Base-by-base conservation (phyloP, 441 rosid genomes). In the Erodium trifolium region DNA sequence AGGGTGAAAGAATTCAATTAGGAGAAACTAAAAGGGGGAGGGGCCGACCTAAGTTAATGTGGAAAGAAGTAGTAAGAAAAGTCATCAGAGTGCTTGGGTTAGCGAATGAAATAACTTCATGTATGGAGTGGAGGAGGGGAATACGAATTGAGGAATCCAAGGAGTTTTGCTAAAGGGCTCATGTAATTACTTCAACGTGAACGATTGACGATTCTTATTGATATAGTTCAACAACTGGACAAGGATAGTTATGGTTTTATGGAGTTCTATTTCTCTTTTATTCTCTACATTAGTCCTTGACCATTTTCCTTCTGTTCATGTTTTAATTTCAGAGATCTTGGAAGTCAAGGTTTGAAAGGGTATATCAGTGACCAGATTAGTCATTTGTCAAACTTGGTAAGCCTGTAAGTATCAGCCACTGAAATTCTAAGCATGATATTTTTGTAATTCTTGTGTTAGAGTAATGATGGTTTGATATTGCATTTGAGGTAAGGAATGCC, bases 341-440 rank as follows among this genome's bases (percentile, higher is more conserved):
- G 87, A 71, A 90, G 91, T 72, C 99, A 86, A 82, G 96, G 95
- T 75, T 80, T 94, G 86, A 92, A 88, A 84, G 99, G 99, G 67
- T 80, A 67, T 72, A 84, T 92, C 68, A 87, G 95, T 75, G 97
- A 90, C 68, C 87, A 86, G 78, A 94, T 94, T 77, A 80, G 92
- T 74, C 93, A 85, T 70, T 82, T 94, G 76, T 78, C 88, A 37
- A 68, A 94, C 78, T 85, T 94, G 92, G 88, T 90, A 73, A 80
- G 84, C 86, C 72, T 94, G 98, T 94, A 23, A 23, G 27, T 23
- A 23, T 23, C 27, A 23, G 27, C 27, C 27, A 23, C 27, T 23
- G 27, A 23, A 88, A 37, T 69, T 64, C 60, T 71, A 49, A 60
- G 17, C 53, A 27, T 55, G 16, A 14, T 53, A 17, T 4, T 53